Base-by-base conservation (phyloP, 176 grass and related monocot genomes). In the Phoenix roebelenii region DNA sequence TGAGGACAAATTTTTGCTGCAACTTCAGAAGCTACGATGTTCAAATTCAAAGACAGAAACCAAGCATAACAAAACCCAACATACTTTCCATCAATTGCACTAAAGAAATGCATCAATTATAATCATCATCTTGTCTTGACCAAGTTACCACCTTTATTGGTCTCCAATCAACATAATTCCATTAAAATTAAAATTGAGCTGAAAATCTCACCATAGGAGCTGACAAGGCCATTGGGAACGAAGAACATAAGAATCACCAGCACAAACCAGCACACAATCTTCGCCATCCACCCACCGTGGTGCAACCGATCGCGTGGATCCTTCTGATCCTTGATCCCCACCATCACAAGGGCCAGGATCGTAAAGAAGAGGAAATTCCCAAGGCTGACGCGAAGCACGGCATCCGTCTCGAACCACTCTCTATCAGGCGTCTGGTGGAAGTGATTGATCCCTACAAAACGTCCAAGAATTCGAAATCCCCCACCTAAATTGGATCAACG, bases 321-420 rank as follows among this genome's bases (percentile, higher is more conserved):
- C 87, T 85, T 98, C 84, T 98, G 93, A 73, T 98, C 81, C 87
- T 98, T 98, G 50, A 98, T 91, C 3, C 93, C 93, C 54, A 81
- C 82, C 93, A 98, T 98, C 56, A 98, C 59, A 72, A 76, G 59
- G 52, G 93, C 93, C 15, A 98, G 72, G 79, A 85, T 83, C 66
- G 93, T 98, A 65, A 98, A 98, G 84, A 98, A 98, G 50, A 92
- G 48, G 87, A 98, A 98, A 51, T 98, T 98, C 18, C 93, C 93
- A 30, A 98, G 66, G 76, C 93, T 98, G 58, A 92, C 93, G 61
- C 93, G 89, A 59, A 98, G 87, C 70, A 98, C 93, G 5, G 93
- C 93, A 62, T 98, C 93, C 22, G 87, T 98, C 84, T 98, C 87
- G 59, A 98, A 98, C 93, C 93, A 98, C 77, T 98, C 93, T 58